A percentile compares a stretch with the other conserved stretches of the same genome.
Evolutionary conservation across 306 rosid genomes (phyloP).

Genomic region (Boehmeria nivea): DNA sequence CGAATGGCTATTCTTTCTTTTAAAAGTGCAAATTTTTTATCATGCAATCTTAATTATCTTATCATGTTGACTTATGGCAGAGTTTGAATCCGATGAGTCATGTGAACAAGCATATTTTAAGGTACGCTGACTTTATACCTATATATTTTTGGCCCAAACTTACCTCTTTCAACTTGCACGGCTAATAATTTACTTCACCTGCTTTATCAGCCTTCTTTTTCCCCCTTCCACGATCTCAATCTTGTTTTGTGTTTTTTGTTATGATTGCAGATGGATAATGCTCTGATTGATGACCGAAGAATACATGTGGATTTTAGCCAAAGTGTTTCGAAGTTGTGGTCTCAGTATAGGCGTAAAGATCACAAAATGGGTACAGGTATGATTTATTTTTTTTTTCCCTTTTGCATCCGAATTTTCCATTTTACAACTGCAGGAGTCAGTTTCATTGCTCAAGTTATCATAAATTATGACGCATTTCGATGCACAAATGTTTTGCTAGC

Average conservation of each 20-base stretch:
- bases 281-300: conserved; percentile 94
- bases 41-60: conserved; percentile 5
- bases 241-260: background rate
- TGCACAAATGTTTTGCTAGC: no score
- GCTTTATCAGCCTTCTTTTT: no score
- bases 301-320: conserved; percentile 99
- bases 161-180: background rate
- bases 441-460: no score
- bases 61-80: conserved; percentile 34
- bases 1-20: no score
- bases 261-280: conserved; percentile 80
- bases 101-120: conserved; percentile 94
- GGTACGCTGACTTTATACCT: no score
- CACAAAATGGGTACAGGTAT: conserved; percentile 57
- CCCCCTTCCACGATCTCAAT: no score
- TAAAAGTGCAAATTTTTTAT: no score
- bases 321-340: conserved; percentile 86
- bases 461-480: no score
- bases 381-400: no score
- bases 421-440: no score
- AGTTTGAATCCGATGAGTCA: conserved; percentile 62
- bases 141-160: no score
- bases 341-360: conserved; percentile 73
- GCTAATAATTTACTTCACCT: background rate
- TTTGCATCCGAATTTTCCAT: no score